Base-by-base conservation (phyloP, 2,329 filamentous ascomycete species). In the Aspergillus nomiae region DNA sequence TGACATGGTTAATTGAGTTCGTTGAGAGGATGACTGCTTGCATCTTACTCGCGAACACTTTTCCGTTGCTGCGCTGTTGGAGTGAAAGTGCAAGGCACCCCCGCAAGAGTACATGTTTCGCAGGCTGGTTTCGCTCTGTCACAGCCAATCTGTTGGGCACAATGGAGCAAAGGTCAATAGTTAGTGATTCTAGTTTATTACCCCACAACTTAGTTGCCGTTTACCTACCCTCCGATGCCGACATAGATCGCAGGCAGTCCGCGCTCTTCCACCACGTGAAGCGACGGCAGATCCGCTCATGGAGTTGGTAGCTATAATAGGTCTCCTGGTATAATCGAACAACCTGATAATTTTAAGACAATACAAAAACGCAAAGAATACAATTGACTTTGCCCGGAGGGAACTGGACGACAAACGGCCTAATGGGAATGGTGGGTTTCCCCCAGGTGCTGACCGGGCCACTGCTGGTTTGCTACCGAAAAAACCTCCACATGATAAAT, bases 211-310 rank as follows among this genome's bases (percentile, higher is more conserved):
- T 53, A 50, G 10, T 59, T 41, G 21, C 10, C 8, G 5, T 55
- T 7, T 16, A 58, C 36, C 21, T 63, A 71, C 70, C 64, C 70
- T 71, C 51, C 62, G 61, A 16, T 64, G 57, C 14, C 69, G 67
- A 46, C 70, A 71, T 53, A 71, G 53, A 63, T 71, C 66, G 41
- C 70, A 71, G 9, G 70, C 70, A 16, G 54, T 69, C 19, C 63
- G 65, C 24, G 59, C 26, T 28, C 63, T 60, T 11, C 61, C 65
- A 34, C 61, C 64, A 7, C 62, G 62, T 36, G 57, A 46, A 26
- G 19, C 28, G n/a, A 43, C 36, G 24, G 54, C 36, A n/a, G 45
- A 45, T 19, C 48, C 58, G 14, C 28, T 62, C 56, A 64, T 60
- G 38, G 36, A 34, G 32, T 21, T 32, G 28, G 32, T 30, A 19